Conservation (phyloP, 129 eudicot species). For the Calendula officinalis region DNA sequence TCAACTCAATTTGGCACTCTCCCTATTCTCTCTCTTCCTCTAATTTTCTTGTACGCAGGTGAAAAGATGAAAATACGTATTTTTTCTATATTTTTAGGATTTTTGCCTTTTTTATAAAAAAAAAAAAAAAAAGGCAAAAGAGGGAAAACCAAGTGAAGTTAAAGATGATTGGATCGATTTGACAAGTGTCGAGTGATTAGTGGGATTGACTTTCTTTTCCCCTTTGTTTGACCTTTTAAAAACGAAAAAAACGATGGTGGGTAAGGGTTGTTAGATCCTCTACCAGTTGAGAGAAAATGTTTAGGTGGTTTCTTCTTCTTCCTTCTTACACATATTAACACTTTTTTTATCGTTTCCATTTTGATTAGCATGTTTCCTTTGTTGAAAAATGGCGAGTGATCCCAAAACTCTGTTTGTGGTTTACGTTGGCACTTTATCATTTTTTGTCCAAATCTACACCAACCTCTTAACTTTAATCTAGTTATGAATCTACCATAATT, state of each 20-base stretch:
- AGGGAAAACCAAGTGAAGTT: neutral
- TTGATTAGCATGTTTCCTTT: neutral
- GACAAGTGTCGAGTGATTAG: constrained; percentile 30
- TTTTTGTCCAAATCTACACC: too few species aligned
- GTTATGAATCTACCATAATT: too few species aligned
- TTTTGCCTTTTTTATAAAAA: neutral
- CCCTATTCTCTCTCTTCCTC: neutral
- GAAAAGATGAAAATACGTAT: neutral
- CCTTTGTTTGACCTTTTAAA: constrained; percentile 1
- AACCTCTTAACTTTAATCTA: too few species aligned
- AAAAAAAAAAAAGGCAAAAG: neutral
- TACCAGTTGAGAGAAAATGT: constrained; percentile 34
- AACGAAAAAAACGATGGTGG: constrained; percentile 24
- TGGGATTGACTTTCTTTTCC: constrained; percentile 36
- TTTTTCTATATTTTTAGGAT: neutral
- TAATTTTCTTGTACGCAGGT: neutral
- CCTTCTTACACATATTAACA: neutral
- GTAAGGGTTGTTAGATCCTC: constrained; percentile 47
- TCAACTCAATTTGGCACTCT: constrained; percentile 47
- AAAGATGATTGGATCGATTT: constrained; percentile 1
- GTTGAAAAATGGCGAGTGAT: neutral
- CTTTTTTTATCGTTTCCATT: neutral
- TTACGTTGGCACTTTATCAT: neutral
- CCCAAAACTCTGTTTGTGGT: neutral
- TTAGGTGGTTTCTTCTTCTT: constrained; percentile 20